Percentiles rank a stretch among this genome's conserved stretches.
phyloP scores from a whole-genome alignment of 768 basidiomycete species.

The Boletus subparvulus region DNA sequence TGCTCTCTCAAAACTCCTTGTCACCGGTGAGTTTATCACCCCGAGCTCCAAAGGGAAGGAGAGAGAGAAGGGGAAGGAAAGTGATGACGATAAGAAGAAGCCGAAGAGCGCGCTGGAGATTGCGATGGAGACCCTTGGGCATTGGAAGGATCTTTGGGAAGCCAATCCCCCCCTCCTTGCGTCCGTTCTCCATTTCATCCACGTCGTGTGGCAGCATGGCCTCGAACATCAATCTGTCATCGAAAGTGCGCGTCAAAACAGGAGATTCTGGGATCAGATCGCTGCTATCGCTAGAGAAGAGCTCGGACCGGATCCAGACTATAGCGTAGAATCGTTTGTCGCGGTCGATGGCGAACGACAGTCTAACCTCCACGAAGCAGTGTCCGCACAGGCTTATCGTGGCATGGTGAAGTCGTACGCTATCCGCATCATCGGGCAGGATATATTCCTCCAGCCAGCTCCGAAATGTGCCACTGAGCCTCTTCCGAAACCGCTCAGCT shows the following conservation, averaged over 20 bases:
- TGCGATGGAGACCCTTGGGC: conserved; percentile 62
- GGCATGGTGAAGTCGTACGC: conserved; percentile 72
- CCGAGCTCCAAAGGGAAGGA: conserved; percentile 44
- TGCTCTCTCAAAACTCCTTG: conserved; percentile 76
- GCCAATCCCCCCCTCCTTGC: conserved; percentile 73
- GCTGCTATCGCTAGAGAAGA: conserved; percentile 63
- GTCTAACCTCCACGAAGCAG: conserved; percentile 59
- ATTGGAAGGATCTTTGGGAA: conserved; percentile 78
- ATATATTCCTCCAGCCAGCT: conserved; percentile 63
- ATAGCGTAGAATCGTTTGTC: conserved; percentile 50
- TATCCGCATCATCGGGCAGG: conserved; percentile 69
- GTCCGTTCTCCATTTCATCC: conserved; percentile 72
- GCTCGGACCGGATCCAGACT: conserved; percentile 73
- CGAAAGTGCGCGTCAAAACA: conserved; percentile 53
- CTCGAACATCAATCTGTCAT: conserved; percentile 67
- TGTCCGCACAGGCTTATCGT: conserved; percentile 66
- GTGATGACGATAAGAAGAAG: conserved; percentile 32
- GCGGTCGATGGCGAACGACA: conserved; percentile 37
- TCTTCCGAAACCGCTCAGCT: conserved; percentile 57
- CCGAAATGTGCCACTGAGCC: conserved; percentile 37
- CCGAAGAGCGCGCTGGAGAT: conserved; percentile 61
- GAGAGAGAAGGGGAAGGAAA: conserved; percentile 22
- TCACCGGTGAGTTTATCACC: conserved; percentile 67
- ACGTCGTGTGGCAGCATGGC: conserved; percentile 77
- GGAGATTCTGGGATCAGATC: conserved; percentile 70